Evolutionary conservation across 2,329 filamentous ascomycete genomes (phyloP), one percentile per base, ranked within the genome.

Genomic region (Xylaria sp.): DNA sequence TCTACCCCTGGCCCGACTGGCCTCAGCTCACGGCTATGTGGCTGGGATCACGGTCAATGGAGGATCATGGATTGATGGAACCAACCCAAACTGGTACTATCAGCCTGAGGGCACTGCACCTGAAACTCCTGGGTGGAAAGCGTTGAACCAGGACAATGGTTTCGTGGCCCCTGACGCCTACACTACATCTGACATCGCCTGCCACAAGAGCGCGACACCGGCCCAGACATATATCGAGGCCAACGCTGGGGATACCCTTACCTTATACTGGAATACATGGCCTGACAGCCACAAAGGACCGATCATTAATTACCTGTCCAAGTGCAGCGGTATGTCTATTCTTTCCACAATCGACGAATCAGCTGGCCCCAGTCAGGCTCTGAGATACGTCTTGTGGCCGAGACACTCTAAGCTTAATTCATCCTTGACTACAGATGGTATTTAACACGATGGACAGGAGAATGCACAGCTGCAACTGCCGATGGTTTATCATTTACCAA

Each of bases 81-180:
- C 49, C 51, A 67, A 72, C 59, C 70, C 70, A 1, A 71, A 69
- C 61, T 72, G 70, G 70, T 70, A 69, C 57, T 71, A 71, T 43
- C 53, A 64, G 21, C 63, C 69, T 2, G 38, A 46, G 1, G 70
- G 65, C 9, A 55, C 49, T 2, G 63, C 63, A 1, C 57, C 64
- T 7, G n/a, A 50, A 3, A 72, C 67, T 19, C 67, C 72, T 43
- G 80, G 78, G 40, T 82, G 80, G 80, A 71, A 73, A 42, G 76
- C 77, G 14, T 66, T 74, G 43, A 76, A 80, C 65, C 78, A 78
- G 55, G 81, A 82, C 66, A 82, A 83, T 70, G 83, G 84, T 61
- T 84, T 83, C 69, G 80, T 85, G 23, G 79, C 75, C 31, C 77
- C 78, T 28, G 72, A 76, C 56, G 73, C 69, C 57, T 81, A 79